Base-by-base conservation (phyloP, 495 filamentous ascomycete genomes). In the Wilcoxina mikolae region DNA sequence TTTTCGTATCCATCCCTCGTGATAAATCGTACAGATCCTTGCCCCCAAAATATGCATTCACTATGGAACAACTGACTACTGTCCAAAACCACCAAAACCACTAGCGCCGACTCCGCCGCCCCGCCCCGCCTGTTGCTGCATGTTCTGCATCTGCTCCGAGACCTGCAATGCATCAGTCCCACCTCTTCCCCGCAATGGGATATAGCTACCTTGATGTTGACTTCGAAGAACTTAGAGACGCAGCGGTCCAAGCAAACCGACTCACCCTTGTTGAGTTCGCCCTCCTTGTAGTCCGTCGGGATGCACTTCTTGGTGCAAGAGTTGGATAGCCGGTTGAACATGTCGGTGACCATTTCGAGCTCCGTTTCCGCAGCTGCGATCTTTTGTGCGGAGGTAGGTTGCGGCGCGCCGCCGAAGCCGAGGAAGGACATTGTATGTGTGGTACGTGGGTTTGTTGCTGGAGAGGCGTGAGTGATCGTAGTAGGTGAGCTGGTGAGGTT, bases 181-280 rank as follows among this genome's bases (percentile, higher is more conserved):
- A 41, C 46, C 12, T 17, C 15, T 25, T 12, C n/a, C 39, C 5
- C 26, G n/a, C 29, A 33, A 55, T 47, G 17, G 20, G 27, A n/a
- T 39, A 25, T 73, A 77, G n/a, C n/a, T 56, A 98, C 84, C 75
- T 95, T 96, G 73, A 91, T 77, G 70, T 94, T 86, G 65, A 94
- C 87, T 56, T 98, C 91, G 72, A 98, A 95, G 77, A 95, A 96
- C 74, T 98, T 98, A 66, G 83, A 75, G 33, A 90, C 81, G 72
- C 91, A 98, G 58, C 91, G 85, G 73, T 98, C 91, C 58, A 98
- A 79, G 73, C 91, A 98, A 59, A 96, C 91, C 52, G 83, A 84
- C 72, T 98, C 91, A 74, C 91, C 91, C 74, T 98, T 98, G 77
- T 94, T 91, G 57, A 98, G 79, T 55, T 96, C 93, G 65, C 76